Percentiles rank a stretch among this genome's conserved stretches.
These are phyloP conservation scores for Calocybe cyanea DNA, from an alignment of 768 basidiomycete genomes.

Conservation along the genomic window DNA sequence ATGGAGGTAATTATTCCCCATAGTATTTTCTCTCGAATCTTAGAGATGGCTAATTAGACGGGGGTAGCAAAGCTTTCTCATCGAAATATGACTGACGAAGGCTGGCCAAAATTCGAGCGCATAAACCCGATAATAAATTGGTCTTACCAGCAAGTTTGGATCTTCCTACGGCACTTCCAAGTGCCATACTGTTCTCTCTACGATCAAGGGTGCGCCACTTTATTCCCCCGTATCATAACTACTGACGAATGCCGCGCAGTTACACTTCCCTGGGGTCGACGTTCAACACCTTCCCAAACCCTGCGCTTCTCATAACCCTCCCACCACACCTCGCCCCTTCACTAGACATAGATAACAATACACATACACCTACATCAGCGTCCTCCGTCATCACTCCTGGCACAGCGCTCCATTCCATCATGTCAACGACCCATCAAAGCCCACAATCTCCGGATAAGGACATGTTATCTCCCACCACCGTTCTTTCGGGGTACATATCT, in stretches of 20 bases:
- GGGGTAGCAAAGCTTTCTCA: slow-evolving; percentile 63
- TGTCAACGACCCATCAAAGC: slow-evolving; percentile 19
- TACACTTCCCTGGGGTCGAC: slow-evolving; percentile 97
- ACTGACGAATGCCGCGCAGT: slow-evolving; percentile 35
- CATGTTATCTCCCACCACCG: slow-evolving; percentile 22
- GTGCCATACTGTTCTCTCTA: slow-evolving; percentile 90
- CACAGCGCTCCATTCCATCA: slow-evolving; percentile 19
- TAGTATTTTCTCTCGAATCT: background rate
- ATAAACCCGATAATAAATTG: slow-evolving; percentile 97
- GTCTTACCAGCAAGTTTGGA: slow-evolving; percentile 89
- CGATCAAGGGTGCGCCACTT: slow-evolving; percentile 72
- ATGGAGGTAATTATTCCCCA: slow-evolving; percentile 66
- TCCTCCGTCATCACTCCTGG: slow-evolving; percentile 22
- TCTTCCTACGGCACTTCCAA: slow-evolving; percentile 66
- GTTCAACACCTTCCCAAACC: slow-evolving; percentile 92
- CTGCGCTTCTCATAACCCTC: slow-evolving; percentile 54
- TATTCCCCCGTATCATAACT: background rate
- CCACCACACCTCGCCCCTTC: background rate
- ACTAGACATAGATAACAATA: slow-evolving; percentile 8
- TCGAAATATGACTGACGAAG: slow-evolving; percentile 78
- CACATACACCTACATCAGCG: slow-evolving; percentile 16
- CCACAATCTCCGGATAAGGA: slow-evolving; percentile 11
- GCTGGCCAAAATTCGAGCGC: slow-evolving; percentile 87
- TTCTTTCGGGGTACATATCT: slow-evolving; percentile 27
- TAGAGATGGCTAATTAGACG: background rate